A percentile compares a stretch with the other conserved stretches of the same genome.
phyloP scores from a whole-genome alignment of 257 asterid species.

The Penstemon davidsonii region DNA sequence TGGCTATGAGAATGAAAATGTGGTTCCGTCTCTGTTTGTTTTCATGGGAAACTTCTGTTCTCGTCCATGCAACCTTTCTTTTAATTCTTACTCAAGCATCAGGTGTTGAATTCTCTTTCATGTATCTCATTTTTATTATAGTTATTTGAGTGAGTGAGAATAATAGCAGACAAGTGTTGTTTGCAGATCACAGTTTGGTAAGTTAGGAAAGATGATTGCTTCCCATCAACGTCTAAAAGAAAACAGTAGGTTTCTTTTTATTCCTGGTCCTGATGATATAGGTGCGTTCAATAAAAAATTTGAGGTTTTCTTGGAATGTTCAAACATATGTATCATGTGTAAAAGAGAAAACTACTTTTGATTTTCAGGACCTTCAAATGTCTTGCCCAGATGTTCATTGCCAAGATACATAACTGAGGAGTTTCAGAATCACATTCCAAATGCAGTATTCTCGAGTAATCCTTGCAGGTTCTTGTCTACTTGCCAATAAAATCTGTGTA shows the following conservation, averaged over 20 bases:
- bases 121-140: conserved; percentile 30
- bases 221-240: conserved; percentile 73
- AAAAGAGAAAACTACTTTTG: conserved; percentile 15
- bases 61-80: conserved; percentile 84
- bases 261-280: conserved; percentile 96
- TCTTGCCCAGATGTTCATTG: conserved; percentile 74
- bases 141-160: conserved; percentile 19
- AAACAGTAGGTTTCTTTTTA: conserved; percentile 75
- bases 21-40: conserved; percentile 89
- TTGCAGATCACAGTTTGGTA: conserved; percentile 79
- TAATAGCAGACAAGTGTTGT: conserved; percentile 22
- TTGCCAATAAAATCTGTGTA: conserved; percentile 14
- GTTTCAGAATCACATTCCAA: conserved; percentile 65
- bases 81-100: conserved; percentile 72
- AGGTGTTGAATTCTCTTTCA: conserved; percentile 49
- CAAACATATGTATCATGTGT: conserved; percentile 20
- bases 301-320: conserved; percentile 23
- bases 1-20: conserved; percentile 75
- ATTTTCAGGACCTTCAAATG: conserved; percentile 83
- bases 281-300: conserved; percentile 51
- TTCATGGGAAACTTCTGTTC: conserved; percentile 99
- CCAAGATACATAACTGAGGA: conserved; percentile 88
- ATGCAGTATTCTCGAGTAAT: conserved; percentile 74
- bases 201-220: conserved; percentile 82
- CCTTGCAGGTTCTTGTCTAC: conserved; percentile 77